Percentiles rank a stretch among this genome's conserved stretches.
These are phyloP conservation scores for Tricholoma matsutake DNA, from an alignment of 768 basidiomycete species.

Conservation along the genomic window DNA sequence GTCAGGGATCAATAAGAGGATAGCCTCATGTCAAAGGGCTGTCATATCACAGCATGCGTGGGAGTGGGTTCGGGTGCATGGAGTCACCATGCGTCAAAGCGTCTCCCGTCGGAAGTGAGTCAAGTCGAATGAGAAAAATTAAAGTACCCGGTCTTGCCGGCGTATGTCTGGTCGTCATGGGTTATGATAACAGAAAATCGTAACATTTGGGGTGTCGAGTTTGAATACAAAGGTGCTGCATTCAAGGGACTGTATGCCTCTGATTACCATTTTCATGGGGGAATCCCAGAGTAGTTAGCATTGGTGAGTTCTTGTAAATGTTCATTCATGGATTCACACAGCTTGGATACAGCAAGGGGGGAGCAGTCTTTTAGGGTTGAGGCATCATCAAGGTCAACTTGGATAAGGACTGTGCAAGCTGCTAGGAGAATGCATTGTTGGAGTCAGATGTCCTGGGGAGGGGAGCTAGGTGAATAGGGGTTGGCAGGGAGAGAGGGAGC, in stretches of 20 bases:
- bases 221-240: not conserved
- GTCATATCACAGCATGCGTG: too few relatives aligned
- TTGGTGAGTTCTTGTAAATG: not conserved
- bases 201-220: not conserved
- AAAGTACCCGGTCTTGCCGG: too few relatives aligned
- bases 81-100: too few relatives aligned
- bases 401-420: not conserved
- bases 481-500: not conserved
- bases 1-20: too few relatives aligned
- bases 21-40: too few relatives aligned
- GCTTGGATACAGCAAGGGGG: not conserved
- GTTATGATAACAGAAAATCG: too few relatives aligned
- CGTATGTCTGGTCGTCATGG: too few relatives aligned
- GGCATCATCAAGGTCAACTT: not conserved
- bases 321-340: not conserved
- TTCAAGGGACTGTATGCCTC: not conserved
- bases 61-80: too few relatives aligned
- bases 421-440: conserved; percentile 3
- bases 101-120: too few relatives aligned
- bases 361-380: not conserved
- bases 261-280: not conserved
- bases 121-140: too few relatives aligned
- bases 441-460: conserved; percentile 3
- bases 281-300: too few relatives aligned
- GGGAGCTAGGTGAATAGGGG: not conserved